Conservation (phyloP, 306 rosid genomes). For the Citrullus amarus region DNA sequence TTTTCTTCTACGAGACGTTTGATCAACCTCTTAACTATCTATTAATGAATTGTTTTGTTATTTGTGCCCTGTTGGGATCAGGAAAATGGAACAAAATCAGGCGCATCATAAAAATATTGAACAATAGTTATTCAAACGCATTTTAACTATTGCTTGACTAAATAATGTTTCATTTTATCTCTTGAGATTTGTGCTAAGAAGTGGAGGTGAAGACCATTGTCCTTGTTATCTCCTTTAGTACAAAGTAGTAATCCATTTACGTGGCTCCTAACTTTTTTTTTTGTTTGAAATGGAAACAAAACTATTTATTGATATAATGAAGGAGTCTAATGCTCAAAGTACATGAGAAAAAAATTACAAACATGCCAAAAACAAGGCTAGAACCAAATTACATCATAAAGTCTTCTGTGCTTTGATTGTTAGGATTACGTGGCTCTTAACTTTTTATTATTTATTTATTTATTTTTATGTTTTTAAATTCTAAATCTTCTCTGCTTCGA, state of each 20-base stretch:
- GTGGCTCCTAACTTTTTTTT: neutral
- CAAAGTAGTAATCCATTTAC: neutral
- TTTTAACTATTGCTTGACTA: neutral
- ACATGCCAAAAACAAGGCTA: too few relatives aligned
- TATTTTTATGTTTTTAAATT: neutral
- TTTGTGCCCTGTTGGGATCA: neutral
- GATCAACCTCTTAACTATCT: neutral
- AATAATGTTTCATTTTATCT: neutral
- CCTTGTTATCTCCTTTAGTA: neutral
- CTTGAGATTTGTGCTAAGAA: neutral
- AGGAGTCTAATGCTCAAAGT: too few relatives aligned
- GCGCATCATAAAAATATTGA: neutral
- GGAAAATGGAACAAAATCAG: neutral
- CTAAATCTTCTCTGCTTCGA: constrained; percentile 10
- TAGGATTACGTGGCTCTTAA: too few relatives aligned
- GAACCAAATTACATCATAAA: too few relatives aligned
- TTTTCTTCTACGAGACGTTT: constrained; percentile 16
- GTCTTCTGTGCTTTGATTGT: too few relatives aligned
- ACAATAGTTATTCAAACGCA: neutral
- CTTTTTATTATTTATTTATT: too few relatives aligned
- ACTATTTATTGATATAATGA: too few relatives aligned
- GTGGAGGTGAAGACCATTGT: neutral
- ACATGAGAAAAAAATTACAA: too few relatives aligned
- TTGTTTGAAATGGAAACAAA: too few relatives aligned
- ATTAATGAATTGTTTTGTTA: neutral